These are phyloP conservation scores for Aspergillus sclerotialis DNA, from an alignment of 2,329 filamentous ascomycete genomes.

Conservation along the genomic window DNA sequence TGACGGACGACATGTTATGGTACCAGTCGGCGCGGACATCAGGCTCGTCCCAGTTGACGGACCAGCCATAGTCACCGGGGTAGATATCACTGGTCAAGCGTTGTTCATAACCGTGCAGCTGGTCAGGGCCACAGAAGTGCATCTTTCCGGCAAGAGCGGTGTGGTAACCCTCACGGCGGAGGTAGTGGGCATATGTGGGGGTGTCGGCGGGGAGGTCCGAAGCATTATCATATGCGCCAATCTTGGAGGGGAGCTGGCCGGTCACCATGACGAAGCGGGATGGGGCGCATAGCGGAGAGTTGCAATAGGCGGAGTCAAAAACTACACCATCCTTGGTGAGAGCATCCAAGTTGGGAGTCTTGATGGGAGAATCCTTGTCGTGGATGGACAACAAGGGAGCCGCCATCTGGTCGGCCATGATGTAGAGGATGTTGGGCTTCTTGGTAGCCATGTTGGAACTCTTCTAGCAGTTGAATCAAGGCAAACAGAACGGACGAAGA, in stretches of 20 bases:
- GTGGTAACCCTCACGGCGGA: conserved; percentile 78
- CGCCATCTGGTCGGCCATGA: conserved; percentile 94
- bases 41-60: conserved; percentile 90
- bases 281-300: conserved; percentile 84
- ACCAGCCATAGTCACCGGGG: conserved; percentile 89
- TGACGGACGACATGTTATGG: conserved; percentile 89
- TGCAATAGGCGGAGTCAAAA: conserved; percentile 92
- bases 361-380: conserved; percentile 80
- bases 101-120: conserved; percentile 89
- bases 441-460: conserved; percentile 30
- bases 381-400: conserved; percentile 89
- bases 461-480: conserved; percentile 1
- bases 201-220: conserved; percentile 75
- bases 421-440: conserved; percentile 76
- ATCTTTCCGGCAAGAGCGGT: conserved; percentile 91
- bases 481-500: conserved; percentile 4
- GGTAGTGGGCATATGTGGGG: conserved; percentile 88
- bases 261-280: conserved; percentile 94
- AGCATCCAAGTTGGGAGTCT: conserved; percentile 81
- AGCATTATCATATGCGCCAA: conserved; percentile 87
- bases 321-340: conserved; percentile 76
- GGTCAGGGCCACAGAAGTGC: conserved; percentile 87
- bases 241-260: conserved; percentile 83
- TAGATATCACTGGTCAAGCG: conserved; percentile 94
- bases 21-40: conserved; percentile 77